phyloP scores from a whole-genome alignment of 306 rosid species.

The Cicer bijugum region DNA sequence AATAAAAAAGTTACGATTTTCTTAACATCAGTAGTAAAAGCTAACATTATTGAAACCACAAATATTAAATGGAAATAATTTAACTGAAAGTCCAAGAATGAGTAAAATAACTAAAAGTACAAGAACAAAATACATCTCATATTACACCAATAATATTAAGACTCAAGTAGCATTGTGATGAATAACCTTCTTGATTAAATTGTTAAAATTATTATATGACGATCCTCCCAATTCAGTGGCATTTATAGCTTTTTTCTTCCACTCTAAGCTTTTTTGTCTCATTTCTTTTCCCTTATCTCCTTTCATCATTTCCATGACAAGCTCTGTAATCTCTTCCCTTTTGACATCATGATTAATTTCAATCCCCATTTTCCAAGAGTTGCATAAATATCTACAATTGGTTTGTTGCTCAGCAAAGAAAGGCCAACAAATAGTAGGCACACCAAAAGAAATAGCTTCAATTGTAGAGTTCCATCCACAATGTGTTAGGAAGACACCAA shows the following conservation, averaged over 20 bases:
- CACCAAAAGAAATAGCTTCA: slow-evolving; percentile 16
- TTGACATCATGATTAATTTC: slow-evolving; percentile 33
- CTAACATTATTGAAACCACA: too few relatives aligned
- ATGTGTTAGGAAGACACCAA: slow-evolving; percentile 38
- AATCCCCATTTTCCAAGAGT: slow-evolving; percentile 14
- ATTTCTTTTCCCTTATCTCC: slow-evolving; percentile 33
- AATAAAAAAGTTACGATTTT: too few relatives aligned
- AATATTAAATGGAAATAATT: too few relatives aligned
- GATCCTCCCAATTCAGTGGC: slow-evolving; percentile 25
- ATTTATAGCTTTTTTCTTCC: slow-evolving; percentile 4
- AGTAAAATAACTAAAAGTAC: too few relatives aligned
- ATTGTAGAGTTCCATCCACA: slow-evolving; percentile 42
- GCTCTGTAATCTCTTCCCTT: slow-evolving; percentile 14
- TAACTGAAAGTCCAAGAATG: neutral
- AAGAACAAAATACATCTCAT: too few relatives aligned
- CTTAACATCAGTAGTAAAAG: too few relatives aligned
- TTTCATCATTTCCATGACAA: slow-evolving; percentile 1
- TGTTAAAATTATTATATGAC: slow-evolving; percentile 18
- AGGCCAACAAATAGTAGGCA: slow-evolving; percentile 42
- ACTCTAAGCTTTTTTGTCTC: slow-evolving; percentile 20
- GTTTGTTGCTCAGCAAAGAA: slow-evolving; percentile 42
- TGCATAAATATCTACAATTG: slow-evolving; percentile 21
- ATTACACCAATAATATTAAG: neutral
- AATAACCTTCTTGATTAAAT: neutral
- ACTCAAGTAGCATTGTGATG: neutral